Conservation (phyloP, 2,329 filamentous ascomycete genomes). For the Beauveria sp. region DNA sequence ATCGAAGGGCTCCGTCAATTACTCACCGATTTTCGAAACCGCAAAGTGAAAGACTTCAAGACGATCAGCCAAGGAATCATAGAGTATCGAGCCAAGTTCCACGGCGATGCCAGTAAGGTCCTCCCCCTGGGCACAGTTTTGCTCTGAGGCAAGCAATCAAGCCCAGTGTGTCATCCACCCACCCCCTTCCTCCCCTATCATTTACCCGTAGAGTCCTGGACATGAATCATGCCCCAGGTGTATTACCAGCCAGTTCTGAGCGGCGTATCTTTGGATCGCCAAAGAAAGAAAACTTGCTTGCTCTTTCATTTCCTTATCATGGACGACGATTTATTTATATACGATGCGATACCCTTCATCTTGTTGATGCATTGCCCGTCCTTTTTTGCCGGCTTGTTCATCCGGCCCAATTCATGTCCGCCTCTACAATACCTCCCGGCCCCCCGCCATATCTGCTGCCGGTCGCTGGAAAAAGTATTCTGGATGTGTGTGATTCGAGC, state of each 20-base stretch:
- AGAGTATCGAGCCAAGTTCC: slow-evolving; percentile 57
- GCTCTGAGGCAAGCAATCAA: slow-evolving; percentile 19
- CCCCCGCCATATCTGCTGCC: neutral
- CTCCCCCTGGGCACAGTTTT: slow-evolving; percentile 47
- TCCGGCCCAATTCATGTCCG: neutral
- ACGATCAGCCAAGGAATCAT: slow-evolving; percentile 60
- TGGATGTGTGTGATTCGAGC: neutral
- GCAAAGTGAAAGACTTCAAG: slow-evolving; percentile 57
- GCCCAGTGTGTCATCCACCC: neutral
- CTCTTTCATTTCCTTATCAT: neutral
- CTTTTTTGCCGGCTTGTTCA: neutral
- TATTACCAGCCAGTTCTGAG: neutral
- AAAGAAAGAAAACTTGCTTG: neutral
- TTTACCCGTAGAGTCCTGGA: neutral
- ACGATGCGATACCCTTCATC: neutral
- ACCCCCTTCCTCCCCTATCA: neutral
- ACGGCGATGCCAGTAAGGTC: slow-evolving; percentile 56
- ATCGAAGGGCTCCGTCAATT: slow-evolving; percentile 54
- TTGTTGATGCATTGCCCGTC: neutral
- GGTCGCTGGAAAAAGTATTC: neutral
- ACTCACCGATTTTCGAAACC: slow-evolving; percentile 51
- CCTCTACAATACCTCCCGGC: neutral
- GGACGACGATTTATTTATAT: neutral
- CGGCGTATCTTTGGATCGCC: neutral
- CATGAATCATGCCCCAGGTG: neutral